Conservation (phyloP, 2,329 filamentous ascomycete species). For the Xylariaceae sp. region DNA sequence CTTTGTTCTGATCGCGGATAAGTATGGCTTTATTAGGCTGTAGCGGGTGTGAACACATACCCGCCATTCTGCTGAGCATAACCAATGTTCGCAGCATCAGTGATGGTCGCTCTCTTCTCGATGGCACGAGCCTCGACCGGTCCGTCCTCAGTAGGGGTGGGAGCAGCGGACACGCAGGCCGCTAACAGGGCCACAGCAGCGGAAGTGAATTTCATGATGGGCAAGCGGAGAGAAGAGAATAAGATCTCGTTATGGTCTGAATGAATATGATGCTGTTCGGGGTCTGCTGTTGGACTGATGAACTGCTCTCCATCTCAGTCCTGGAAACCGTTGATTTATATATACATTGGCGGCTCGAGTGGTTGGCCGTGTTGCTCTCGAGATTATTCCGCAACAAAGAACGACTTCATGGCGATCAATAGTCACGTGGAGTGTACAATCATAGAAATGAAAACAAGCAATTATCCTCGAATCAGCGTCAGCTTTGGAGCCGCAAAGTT, state of each 20-base stretch:
- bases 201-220: constrained; percentile 35
- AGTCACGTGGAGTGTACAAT: neutral
- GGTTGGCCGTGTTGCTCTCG: neutral
- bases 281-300: neutral
- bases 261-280: neutral
- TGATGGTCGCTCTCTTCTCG: constrained; percentile 34
- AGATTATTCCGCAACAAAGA: neutral
- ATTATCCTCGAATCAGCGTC: constrained; percentile 29
- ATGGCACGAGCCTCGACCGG: constrained; percentile 29
- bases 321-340: neutral
- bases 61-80: constrained; percentile 33
- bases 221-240: neutral
- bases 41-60: constrained; percentile 5
- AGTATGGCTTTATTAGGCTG: neutral
- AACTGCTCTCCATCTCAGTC: neutral
- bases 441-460: constrained; percentile 5
- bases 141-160: constrained; percentile 30
- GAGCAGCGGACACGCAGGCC: constrained; percentile 30
- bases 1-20: constrained; percentile 49
- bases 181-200: constrained; percentile 29
- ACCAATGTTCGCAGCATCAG: constrained; percentile 33
- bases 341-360: constrained; percentile 17
- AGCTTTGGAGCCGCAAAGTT: neutral
- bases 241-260: neutral
- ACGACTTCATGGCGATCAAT: neutral